These are phyloP conservation scores for Pythium insidiosum DNA, from an alignment of 352 stramenopile species.

Conservation along the genomic window DNA sequence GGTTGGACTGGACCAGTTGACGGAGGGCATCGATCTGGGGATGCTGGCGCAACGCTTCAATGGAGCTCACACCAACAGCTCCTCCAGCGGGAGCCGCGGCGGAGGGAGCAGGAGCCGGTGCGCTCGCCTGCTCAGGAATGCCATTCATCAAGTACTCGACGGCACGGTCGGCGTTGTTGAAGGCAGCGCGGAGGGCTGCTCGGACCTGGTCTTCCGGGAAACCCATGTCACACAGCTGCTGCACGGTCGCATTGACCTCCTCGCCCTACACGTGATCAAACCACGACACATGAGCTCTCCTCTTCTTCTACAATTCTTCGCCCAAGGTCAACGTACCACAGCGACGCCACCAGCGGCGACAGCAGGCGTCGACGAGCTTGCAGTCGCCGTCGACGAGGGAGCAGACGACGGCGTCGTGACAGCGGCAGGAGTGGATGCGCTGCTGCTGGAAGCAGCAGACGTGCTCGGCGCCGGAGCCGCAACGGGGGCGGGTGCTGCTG, in stretches of 20 bases:
- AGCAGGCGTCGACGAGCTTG: constrained; percentile 17
- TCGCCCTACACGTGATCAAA: constrained; percentile 17
- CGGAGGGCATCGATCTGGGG: constrained; percentile 78
- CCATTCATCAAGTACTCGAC: constrained; percentile 88
- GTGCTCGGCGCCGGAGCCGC: constrained; percentile 38
- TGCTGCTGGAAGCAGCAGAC: constrained; percentile 64
- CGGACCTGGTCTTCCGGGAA: constrained; percentile 84
- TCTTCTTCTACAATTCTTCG: background rate
- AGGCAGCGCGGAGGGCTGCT: constrained; percentile 66
- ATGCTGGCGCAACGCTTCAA: constrained; percentile 79
- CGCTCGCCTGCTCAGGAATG: constrained; percentile 50
- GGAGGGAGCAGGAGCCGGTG: constrained; percentile 17
- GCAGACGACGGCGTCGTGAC: constrained; percentile 62
- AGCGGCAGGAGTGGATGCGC: constrained; percentile 38
- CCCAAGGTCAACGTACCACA: constrained; percentile 9
- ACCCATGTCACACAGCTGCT: constrained; percentile 81
- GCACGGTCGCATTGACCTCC: constrained; percentile 44
- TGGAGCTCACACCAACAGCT: constrained; percentile 19
- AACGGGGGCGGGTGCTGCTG: constrained; percentile 18
- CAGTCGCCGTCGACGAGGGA: constrained; percentile 27
- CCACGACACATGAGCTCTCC: background rate
- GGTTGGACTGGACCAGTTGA: constrained; percentile 82
- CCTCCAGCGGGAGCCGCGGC: constrained; percentile 16
- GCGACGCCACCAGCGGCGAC: constrained; percentile 11
- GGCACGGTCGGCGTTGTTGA: constrained; percentile 81